Evolutionary conservation across 176 grass and related monocot genomes (phyloP).

Genomic region (Carex littledalei): DNA sequence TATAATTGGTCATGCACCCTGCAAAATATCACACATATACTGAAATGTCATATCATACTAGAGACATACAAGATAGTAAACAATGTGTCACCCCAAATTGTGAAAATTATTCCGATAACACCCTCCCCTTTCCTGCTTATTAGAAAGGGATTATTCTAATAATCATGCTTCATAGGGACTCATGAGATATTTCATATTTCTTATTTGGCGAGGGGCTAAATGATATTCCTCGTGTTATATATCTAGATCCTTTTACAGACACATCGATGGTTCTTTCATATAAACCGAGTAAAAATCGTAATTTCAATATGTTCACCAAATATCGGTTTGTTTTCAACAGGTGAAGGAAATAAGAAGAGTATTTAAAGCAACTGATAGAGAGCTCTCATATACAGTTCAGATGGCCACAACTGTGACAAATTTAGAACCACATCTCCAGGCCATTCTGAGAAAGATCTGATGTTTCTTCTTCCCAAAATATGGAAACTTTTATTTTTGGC

Average conservation of each 20-base stretch:
- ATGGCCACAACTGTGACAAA: constrained; percentile 51
- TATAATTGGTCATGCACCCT: background rate
- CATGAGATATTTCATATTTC: background rate
- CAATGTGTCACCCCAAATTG: background rate
- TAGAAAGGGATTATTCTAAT: background rate
- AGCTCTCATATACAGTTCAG: constrained; percentile 66
- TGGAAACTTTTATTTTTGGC: background rate
- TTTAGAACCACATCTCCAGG: constrained; percentile 65
- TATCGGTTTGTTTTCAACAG: constrained; percentile 29
- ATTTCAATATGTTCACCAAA: background rate
- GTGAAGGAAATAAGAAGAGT: constrained; percentile 75
- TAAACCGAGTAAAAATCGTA: background rate
- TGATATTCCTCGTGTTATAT: background rate
- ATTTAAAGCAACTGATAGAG: constrained; percentile 44
- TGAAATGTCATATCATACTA: background rate
- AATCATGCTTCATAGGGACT: background rate
- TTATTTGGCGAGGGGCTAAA: background rate
- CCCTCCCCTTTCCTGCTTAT: background rate
- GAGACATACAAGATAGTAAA: background rate
- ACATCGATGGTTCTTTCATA: background rate
- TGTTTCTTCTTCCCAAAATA: background rate
- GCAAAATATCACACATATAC: background rate
- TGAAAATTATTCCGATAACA: background rate
- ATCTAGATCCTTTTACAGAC: background rate
- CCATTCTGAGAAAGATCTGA: constrained; percentile 65